Evolutionary conservation across 768 basidiomycete genomes (phyloP).

Genomic region (Rhizopogon roseolus): DNA sequence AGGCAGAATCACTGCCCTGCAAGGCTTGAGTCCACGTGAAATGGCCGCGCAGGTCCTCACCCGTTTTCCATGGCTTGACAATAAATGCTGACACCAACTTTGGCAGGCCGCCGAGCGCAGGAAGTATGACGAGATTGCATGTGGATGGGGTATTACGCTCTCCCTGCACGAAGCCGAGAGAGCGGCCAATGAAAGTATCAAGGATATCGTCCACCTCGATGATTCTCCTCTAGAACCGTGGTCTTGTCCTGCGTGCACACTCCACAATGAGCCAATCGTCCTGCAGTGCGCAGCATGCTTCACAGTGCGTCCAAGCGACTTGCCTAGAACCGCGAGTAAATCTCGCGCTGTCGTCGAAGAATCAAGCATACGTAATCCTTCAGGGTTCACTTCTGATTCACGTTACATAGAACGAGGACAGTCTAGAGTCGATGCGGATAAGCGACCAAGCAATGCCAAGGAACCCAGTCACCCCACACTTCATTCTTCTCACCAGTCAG

Average conservation of each 20-base stretch:
- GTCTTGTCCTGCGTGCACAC: conserved; percentile 54
- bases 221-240: conserved; percentile 28
- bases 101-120: conserved; percentile 83
- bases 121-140: conserved; percentile 66
- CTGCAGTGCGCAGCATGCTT: conserved; percentile 57
- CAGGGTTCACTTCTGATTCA: background rate
- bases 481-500: background rate
- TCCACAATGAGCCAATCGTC: conserved; percentile 45
- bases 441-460: conserved; percentile 4
- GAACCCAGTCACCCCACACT: background rate
- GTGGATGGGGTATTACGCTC: conserved; percentile 50
- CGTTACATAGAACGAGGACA: background rate
- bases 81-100: background rate
- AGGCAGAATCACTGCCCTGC: conserved; percentile 35
- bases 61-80: background rate
- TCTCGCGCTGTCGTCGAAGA: background rate
- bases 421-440: background rate
- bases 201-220: conserved; percentile 49
- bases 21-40: conserved; percentile 58
- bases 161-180: conserved; percentile 62
- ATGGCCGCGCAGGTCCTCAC: conserved; percentile 61
- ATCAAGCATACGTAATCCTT: conserved; percentile 22
- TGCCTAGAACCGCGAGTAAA: background rate
- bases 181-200: conserved; percentile 63
- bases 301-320: conserved; percentile 26